Percentiles rank a stretch among this genome's conserved stretches.
Evolutionary conservation across 2,329 filamentous ascomycete species (phyloP).

Genomic region (Penicillium sp.): DNA sequence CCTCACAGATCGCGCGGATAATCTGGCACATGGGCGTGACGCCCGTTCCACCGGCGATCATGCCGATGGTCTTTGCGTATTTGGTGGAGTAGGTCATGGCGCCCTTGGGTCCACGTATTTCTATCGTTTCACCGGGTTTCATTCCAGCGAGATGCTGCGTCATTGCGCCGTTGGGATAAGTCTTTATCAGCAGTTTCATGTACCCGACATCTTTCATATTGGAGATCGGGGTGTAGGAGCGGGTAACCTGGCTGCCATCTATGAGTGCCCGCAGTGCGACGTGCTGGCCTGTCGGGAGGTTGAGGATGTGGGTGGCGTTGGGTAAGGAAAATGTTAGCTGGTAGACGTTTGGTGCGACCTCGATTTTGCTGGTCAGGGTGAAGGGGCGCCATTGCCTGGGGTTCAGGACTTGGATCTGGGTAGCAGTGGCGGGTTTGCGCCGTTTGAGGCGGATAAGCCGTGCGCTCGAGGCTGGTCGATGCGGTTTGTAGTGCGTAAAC

Average conservation of each 20-base stretch:
- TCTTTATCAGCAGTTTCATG: conserved; percentile 44
- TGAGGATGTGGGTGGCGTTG: conserved; percentile 49
- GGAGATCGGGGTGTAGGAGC: conserved; percentile 59
- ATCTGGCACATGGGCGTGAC: conserved; percentile 64
- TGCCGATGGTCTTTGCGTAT: conserved; percentile 39
- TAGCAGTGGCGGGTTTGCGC: conserved; percentile 27
- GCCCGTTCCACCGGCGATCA: conserved; percentile 48
- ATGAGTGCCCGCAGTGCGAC: conserved; percentile 57
- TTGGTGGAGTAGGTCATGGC: conserved; percentile 37
- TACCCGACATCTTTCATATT: conserved; percentile 37
- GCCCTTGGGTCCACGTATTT: conserved; percentile 44
- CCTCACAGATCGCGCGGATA: conserved; percentile 67
- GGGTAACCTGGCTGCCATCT: conserved; percentile 51
- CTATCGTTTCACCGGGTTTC: conserved; percentile 36
- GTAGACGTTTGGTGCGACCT: conserved; percentile 37
- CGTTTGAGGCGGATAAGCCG: conserved; percentile 28
- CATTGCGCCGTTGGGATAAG: conserved; percentile 41
- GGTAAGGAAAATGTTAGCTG: conserved; percentile 57
- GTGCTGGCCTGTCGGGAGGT: conserved; percentile 63
- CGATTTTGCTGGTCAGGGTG: conserved; percentile 38
- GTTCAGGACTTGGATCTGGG: conserved; percentile 35
- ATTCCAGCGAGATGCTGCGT: conserved; percentile 38
- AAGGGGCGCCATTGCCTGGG: conserved; percentile 51
- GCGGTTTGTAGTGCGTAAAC: conserved; percentile 38
- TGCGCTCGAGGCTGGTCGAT: conserved; percentile 45